Percentiles rank a stretch among this genome's conserved stretches.
phyloP scores from a whole-genome alignment of 768 basidiomycete species.

The Macrolepiota dolichaula region DNA sequence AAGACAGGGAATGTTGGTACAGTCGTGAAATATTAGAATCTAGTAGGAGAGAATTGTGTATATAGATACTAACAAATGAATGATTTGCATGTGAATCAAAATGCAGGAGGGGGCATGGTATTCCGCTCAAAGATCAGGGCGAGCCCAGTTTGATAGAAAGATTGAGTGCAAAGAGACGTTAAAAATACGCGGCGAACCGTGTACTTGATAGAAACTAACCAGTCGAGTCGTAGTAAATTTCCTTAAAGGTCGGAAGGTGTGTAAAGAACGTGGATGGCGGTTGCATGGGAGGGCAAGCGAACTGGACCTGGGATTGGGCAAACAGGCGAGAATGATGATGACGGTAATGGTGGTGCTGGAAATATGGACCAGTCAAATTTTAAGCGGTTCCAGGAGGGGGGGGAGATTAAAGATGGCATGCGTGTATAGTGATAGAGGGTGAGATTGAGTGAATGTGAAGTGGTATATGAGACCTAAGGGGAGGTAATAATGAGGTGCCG shows the following conservation, averaged over 20 bases:
- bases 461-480: slow-evolving; percentile 18
- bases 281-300: not conserved
- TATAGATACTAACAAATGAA: slow-evolving; percentile 7
- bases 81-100: not conserved
- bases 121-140: not conserved
- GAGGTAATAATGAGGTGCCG: slow-evolving; percentile 17
- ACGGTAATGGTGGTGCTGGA: not conserved
- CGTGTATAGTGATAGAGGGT: slow-evolving; percentile 18
- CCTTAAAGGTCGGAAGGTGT: not conserved
- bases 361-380: slow-evolving; percentile 1
- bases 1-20: slow-evolving; percentile 7
- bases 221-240: not conserved
- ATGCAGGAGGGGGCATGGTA: not conserved
- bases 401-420: slow-evolving; percentile 4
- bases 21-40: slow-evolving; percentile 1
- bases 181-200: not conserved
- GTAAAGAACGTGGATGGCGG: slow-evolving; percentile 1
- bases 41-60: slow-evolving; percentile 4
- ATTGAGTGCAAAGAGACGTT: not conserved
- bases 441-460: slow-evolving; percentile 17
- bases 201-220: not conserved
- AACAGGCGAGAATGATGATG: slow-evolving; percentile 1
- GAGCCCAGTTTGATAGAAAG: not conserved
- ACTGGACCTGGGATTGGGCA: not conserved
- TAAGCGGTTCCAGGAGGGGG: too few relatives aligned